phyloP scores from a whole-genome alignment of 2,329 filamentous ascomycete species.

The Pezicula carpinea region DNA sequence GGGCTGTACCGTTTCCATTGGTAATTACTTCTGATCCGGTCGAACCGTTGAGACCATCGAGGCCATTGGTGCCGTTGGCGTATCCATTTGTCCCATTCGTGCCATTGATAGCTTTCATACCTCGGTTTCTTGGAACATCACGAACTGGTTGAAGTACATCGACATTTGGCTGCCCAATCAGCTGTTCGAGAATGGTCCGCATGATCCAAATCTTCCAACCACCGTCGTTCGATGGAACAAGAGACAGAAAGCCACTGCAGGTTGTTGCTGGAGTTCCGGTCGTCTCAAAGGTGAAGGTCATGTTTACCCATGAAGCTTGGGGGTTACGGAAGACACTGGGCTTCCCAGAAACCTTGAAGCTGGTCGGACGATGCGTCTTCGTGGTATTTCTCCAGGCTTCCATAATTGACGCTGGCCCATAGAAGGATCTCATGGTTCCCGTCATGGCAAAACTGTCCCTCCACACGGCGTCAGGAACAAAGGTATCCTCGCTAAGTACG shows the following conservation, averaged over 20 bases:
- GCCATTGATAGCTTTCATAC: too few relatives aligned
- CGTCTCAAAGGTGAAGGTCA: constrained; percentile 11
- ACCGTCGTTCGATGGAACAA: constrained; percentile 3
- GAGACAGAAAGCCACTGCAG: constrained; percentile 7
- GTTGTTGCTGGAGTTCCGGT: constrained; percentile 2
- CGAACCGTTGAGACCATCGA: too few relatives aligned
- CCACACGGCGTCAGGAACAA: constrained; percentile 6
- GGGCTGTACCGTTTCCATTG: too few relatives aligned
- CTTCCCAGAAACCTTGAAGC: too few relatives aligned
- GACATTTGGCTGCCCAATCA: constrained; percentile 6
- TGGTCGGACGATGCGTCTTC: not conserved
- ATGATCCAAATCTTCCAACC: constrained; percentile 13
- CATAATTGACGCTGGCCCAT: constrained; percentile 1
- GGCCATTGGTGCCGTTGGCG: too few relatives aligned
- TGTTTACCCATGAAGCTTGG: constrained; percentile 7
- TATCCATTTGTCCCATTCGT: not conserved
- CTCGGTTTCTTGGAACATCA: not conserved
- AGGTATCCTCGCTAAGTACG: too few relatives aligned
- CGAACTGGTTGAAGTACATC: constrained; percentile 9
- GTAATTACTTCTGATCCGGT: too few relatives aligned
- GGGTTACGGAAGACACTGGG: constrained; percentile 4
- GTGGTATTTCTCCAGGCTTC: constrained; percentile 9
- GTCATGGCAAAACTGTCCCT: constrained; percentile 13
- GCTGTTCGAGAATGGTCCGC: constrained; percentile 10
- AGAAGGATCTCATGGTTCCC: constrained; percentile 13